These are phyloP conservation scores for Phoma sp. DNA, from an alignment of 2,329 filamentous ascomycete species.

Conservation along the genomic window DNA sequence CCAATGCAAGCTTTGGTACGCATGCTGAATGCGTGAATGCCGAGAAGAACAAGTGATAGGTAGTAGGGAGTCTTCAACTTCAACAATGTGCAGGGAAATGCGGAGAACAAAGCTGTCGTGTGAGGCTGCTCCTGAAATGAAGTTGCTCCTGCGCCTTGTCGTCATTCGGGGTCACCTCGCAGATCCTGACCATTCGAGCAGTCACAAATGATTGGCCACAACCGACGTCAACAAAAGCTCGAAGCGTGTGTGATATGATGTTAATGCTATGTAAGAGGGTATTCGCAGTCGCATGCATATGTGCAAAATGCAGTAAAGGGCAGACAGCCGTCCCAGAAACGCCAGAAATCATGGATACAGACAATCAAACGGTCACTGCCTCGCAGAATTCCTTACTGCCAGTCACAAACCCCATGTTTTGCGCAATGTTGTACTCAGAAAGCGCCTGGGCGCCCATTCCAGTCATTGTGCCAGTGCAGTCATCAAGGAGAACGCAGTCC, in stretches of 20 bases:
- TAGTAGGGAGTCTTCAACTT: background rate
- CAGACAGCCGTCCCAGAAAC: conserved; percentile 8
- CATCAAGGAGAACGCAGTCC: conserved; percentile 51
- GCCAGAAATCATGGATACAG: background rate
- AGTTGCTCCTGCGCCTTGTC: conserved; percentile 26
- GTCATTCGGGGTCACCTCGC: conserved; percentile 38
- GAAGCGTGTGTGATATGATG: background rate
- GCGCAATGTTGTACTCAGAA: conserved; percentile 51
- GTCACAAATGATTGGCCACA: conserved; percentile 18
- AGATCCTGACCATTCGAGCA: conserved; percentile 27
- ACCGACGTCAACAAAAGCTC: conserved; percentile 1
- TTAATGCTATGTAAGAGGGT: conserved; percentile 17
- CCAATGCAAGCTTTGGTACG: conserved; percentile 10
- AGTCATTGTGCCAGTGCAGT: conserved; percentile 53
- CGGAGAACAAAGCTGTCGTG: conserved; percentile 18
- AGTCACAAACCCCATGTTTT: conserved; percentile 53
- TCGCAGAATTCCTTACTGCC: conserved; percentile 44
- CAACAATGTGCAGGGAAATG: background rate
- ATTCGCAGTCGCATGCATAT: conserved; percentile 16
- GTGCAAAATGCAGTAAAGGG: conserved; percentile 1
- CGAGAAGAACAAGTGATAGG: too few species aligned
- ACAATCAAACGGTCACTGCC: conserved; percentile 14
- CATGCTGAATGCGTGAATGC: conserved; percentile 21
- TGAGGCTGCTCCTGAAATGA: conserved; percentile 20
- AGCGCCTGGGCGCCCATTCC: conserved; percentile 48